A percentile compares a stretch with the other conserved stretches of the same genome.
phyloP scores from a whole-genome alignment of 2,329 filamentous ascomycete species.

The Pestalotiopsis sp. region DNA sequence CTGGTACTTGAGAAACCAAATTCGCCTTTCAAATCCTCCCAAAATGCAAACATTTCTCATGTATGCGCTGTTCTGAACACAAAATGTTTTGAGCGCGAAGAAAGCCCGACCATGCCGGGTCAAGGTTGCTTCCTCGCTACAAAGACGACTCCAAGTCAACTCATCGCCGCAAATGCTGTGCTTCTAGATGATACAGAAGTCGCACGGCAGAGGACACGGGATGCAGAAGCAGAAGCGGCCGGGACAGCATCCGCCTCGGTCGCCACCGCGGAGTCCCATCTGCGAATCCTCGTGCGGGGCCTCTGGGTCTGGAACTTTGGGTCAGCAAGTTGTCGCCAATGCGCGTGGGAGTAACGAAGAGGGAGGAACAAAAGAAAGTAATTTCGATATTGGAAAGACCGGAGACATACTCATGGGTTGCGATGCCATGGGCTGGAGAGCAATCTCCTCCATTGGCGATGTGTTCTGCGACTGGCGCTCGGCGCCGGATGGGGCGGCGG shows the following conservation, averaged over 20 bases:
- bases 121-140: too few species aligned
- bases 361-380: neutral
- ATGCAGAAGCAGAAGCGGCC: constrained; percentile 42
- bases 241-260: constrained; percentile 32
- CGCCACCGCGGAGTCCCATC: constrained; percentile 28
- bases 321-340: neutral
- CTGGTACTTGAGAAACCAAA: too few species aligned
- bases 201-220: constrained; percentile 40
- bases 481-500: neutral
- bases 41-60: too few species aligned
- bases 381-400: neutral
- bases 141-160: too few species aligned
- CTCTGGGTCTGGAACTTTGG: constrained; percentile 24
- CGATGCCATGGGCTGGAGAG: constrained; percentile 8
- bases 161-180: too few species aligned
- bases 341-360: too few species aligned
- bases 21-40: too few species aligned
- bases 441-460: constrained; percentile 3
- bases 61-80: too few species aligned
- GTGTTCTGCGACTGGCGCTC: neutral
- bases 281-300: constrained; percentile 27
- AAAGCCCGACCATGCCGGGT: too few species aligned
- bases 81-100: too few species aligned
- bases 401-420: constrained; percentile 10
- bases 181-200: constrained; percentile 36